Percentiles rank a stretch among this genome's conserved stretches.
Evolutionary conservation across 208 protist genomes (phyloP).

Genomic region (Strigomonas culicis): DNA sequence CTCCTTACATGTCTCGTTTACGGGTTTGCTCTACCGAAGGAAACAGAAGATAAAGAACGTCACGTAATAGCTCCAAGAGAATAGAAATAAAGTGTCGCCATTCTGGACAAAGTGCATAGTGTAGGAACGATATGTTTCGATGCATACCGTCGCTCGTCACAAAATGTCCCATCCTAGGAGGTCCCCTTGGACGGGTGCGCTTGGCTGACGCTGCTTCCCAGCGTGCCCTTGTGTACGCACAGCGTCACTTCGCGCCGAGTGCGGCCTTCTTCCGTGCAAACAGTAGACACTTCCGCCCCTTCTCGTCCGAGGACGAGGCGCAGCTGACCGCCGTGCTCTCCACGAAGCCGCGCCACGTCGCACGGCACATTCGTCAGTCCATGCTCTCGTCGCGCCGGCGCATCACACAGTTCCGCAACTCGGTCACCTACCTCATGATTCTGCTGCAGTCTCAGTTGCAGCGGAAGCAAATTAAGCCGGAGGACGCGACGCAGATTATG

Average conservation of each 20-base stretch:
- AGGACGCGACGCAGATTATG: conserved; percentile 66
- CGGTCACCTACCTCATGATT: conserved; percentile 91
- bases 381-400: conserved; percentile 73
- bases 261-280: not conserved
- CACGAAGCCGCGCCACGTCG: conserved; percentile 78
- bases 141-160: not conserved
- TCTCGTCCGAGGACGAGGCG: conserved; percentile 79
- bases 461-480: conserved; percentile 57
- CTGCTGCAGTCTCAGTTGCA: conserved; percentile 81
- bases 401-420: conserved; percentile 85
- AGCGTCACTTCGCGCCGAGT: not conserved
- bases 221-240: not conserved
- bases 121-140: not conserved
- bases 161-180: not conserved
- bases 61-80: no score
- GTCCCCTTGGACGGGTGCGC: no score
- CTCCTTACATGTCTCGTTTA: not conserved
- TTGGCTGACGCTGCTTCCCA: no score
- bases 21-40: no score
- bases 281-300: conserved; percentile 47
- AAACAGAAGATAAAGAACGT: no score
- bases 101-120: no score
- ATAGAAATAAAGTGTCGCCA: not conserved
- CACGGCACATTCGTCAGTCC: conserved; percentile 79
- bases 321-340: conserved; percentile 67